Conservation (phyloP, 306 rosid species). For the Abrus precatorius region DNA sequence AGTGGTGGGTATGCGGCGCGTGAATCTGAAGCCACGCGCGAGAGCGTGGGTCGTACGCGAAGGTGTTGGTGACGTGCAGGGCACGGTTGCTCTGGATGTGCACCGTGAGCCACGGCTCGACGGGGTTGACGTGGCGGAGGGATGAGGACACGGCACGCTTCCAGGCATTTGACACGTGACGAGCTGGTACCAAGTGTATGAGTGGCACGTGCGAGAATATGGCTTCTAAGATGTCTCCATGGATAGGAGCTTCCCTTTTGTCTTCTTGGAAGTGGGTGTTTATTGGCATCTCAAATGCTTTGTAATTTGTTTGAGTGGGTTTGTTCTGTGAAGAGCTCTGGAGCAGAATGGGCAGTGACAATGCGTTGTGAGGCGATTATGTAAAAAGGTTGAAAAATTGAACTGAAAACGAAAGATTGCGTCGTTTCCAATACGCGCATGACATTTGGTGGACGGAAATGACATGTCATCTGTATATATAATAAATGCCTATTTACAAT, state of each 20-base stretch:
- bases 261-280: background rate
- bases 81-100: constrained; percentile 55
- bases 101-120: constrained; percentile 74
- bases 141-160: constrained; percentile 60
- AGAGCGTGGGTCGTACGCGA: constrained; percentile 79
- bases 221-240: constrained; percentile 66
- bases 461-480: background rate
- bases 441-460: background rate
- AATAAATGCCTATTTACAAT: too few relatives aligned
- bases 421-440: background rate
- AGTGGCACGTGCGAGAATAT: constrained; percentile 69
- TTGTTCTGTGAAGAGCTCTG: too few relatives aligned
- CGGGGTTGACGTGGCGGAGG: constrained; percentile 54
- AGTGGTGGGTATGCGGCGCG: constrained; percentile 32
- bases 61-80: constrained; percentile 51
- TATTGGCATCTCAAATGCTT: background rate
- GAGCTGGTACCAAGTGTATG: constrained; percentile 58
- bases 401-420: background rate
- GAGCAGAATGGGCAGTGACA: too few relatives aligned
- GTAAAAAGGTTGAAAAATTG: background rate
- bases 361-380: background rate
- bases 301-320: too few relatives aligned
- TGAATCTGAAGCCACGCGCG: constrained; percentile 57
- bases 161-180: constrained; percentile 69
- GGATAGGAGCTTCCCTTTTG: constrained; percentile 53